Evolutionary conservation across 169 alveolate species (phyloP).

Genomic region (Eimeria praecox): DNA sequence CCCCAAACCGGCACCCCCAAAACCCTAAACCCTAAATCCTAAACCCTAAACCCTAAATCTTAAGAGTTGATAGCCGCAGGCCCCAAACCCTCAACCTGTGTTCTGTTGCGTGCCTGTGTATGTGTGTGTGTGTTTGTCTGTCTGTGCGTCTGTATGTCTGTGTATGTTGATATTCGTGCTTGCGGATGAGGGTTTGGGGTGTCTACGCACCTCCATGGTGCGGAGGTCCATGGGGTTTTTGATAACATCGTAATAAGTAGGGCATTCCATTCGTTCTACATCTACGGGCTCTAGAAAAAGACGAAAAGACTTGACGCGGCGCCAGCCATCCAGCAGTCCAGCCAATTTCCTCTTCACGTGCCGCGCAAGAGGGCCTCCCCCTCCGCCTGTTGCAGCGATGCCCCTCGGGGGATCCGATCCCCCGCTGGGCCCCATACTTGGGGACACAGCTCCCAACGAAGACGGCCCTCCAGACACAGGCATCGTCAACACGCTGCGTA

Average conservation of each 20-base stretch:
- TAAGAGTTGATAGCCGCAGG: no score
- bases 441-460: neutral
- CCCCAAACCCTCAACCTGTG: neutral
- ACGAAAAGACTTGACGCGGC: slow-evolving; percentile 64
- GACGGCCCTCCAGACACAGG: neutral
- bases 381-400: neutral
- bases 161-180: neutral
- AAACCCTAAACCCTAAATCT: neutral
- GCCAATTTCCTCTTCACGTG: slow-evolving; percentile 79
- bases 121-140: neutral
- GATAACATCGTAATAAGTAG: slow-evolving; percentile 76
- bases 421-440: neutral
- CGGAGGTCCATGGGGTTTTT: slow-evolving; percentile 77
- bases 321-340: slow-evolving; percentile 77
- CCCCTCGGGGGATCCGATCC: slow-evolving; percentile 45
- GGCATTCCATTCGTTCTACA: slow-evolving; percentile 80
- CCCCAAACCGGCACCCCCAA: neutral
- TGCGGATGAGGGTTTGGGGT: neutral
- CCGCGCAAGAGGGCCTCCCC: slow-evolving; percentile 57
- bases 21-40: neutral
- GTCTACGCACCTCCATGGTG: slow-evolving; percentile 72
- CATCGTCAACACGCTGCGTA: slow-evolving; percentile 12
- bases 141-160: neutral
- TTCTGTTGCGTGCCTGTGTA: neutral
- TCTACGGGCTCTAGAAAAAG: slow-evolving; percentile 80